Evolutionary conservation across 2,329 filamentous ascomycete genomes (phyloP).

Genomic region (Penicillium sp.): DNA sequence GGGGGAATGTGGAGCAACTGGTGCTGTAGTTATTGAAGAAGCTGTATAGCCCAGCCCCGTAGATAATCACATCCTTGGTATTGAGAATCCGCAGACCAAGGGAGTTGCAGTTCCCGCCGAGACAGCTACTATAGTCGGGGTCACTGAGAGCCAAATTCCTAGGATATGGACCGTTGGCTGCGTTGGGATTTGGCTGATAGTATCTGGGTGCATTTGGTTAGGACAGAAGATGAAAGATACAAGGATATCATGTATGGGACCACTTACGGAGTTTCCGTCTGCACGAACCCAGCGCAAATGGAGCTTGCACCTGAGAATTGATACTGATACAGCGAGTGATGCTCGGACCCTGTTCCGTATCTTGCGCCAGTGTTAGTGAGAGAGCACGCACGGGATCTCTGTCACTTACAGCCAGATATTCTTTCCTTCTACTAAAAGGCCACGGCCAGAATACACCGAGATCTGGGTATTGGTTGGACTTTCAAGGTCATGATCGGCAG

Average conservation of each 20-base stretch:
- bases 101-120: constrained; percentile 32
- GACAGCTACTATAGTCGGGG: constrained; percentile 28
- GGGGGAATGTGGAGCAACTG: constrained; percentile 33
- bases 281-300: constrained; percentile 29
- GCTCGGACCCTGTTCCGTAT: constrained; percentile 40
- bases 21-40: constrained; percentile 50
- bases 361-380: constrained; percentile 13
- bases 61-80: constrained; percentile 38
- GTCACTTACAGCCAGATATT: constrained; percentile 33
- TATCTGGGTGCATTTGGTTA: constrained; percentile 20
- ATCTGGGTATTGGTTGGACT: constrained; percentile 43
- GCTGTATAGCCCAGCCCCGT: constrained; percentile 47
- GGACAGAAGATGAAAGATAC: not conserved
- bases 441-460: constrained; percentile 47
- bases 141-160: constrained; percentile 27
- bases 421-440: constrained; percentile 43
- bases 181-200: constrained; percentile 33
- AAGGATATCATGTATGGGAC: not conserved
- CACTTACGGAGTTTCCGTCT: constrained; percentile 34
- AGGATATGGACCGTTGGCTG: constrained; percentile 27
- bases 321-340: constrained; percentile 44
- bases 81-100: constrained; percentile 45
- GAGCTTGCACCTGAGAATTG: constrained; percentile 35
- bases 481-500: constrained; percentile 50
- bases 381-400: not conserved